phyloP scores from a whole-genome alignment of 2,329 filamentous ascomycete species.

The Torrubiella hemipterigena region DNA sequence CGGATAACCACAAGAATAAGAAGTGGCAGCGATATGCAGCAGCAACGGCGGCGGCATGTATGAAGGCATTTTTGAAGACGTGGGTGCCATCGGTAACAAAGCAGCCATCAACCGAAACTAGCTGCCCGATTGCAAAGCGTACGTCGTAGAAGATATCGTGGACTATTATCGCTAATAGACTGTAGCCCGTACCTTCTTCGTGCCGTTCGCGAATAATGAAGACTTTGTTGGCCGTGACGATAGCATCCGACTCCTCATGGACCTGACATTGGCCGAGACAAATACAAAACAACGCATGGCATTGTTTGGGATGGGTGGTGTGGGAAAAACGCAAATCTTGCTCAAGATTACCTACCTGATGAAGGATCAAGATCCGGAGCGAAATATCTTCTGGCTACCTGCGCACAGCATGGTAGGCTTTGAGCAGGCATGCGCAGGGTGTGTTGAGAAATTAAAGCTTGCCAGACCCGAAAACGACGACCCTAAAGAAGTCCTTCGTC shows the following conservation, averaged over 20 bases:
- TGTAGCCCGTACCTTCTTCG: neutral
- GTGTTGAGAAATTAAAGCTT: conserved; percentile 18
- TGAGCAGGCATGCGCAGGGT: conserved; percentile 22
- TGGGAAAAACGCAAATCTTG: neutral
- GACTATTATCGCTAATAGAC: neutral
- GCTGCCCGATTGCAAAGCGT: no score
- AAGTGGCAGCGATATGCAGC: conserved; percentile 26
- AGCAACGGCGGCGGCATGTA: conserved; percentile 17
- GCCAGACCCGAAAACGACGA: conserved; percentile 38
- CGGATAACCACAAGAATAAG: conserved; percentile 26
- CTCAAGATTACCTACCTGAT: conserved; percentile 18
- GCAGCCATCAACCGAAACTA: no score
- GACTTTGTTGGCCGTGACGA: neutral
- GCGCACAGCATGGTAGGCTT: conserved; percentile 24
- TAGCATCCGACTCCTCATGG: neutral
- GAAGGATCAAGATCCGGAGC: conserved; percentile 18
- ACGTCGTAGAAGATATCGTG: no score
- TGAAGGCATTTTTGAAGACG: neutral
- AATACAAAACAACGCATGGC: neutral
- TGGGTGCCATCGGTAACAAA: neutral
- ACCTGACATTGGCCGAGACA: neutral
- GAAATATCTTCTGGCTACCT: conserved; percentile 31
- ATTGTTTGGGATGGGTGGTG: neutral
- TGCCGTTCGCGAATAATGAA: neutral
- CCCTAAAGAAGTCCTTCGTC: conserved; percentile 45